Evolutionary conservation across 805 yeast species (phyloP), one percentile per base, ranked within the genome.

Genomic region (Zygoascus bituminiphila): DNA sequence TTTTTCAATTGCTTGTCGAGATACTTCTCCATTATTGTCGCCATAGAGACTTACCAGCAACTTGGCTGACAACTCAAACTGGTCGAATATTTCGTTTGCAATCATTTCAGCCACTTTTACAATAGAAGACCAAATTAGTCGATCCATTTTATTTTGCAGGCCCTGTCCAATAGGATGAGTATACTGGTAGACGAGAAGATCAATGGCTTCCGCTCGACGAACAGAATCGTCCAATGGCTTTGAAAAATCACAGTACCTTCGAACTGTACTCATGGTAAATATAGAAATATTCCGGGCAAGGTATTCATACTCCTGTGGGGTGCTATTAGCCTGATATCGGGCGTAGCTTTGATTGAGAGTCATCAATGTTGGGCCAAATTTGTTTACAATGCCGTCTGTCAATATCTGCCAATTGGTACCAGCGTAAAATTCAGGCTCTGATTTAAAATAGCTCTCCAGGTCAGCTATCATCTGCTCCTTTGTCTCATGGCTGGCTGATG

Each of bases 321-420:
- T 21, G 20, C 23, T 15, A 12, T 15, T 24, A n/a, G 10, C 17
- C 15, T 15, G 14, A 57, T 49, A 49, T 19, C 37, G 56, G 12
- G 43, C 6, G 56, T 73, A 62, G 1, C 76, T 66, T 12, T 63
- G 58, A 47, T 77, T 74, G 46, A 79, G 50, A 5, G 61, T 56
- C 38, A 65, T 53, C 24, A 80, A 55, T 31, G 73, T 61, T 10
- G 84, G 82, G 1, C 77, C 65, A 59, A 80, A 80, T 56, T 79
- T 79, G 25, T 62, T 62, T 4, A 68, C 71, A 14, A 79, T 72
- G 26, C 65, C 69, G 43, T 69, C 70, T 0, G 80, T 72, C 2
- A 73, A 63, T n/a, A 62, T 51, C 55, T 74, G 79, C 85, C 86
- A 81, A 55, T 80, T 62, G 0, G 75, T 77, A 14, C 75, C 69